Evolutionary conservation across 2,329 filamentous ascomycete species (phyloP).

Genomic region (Phyllosticta citribraziliensis): DNA sequence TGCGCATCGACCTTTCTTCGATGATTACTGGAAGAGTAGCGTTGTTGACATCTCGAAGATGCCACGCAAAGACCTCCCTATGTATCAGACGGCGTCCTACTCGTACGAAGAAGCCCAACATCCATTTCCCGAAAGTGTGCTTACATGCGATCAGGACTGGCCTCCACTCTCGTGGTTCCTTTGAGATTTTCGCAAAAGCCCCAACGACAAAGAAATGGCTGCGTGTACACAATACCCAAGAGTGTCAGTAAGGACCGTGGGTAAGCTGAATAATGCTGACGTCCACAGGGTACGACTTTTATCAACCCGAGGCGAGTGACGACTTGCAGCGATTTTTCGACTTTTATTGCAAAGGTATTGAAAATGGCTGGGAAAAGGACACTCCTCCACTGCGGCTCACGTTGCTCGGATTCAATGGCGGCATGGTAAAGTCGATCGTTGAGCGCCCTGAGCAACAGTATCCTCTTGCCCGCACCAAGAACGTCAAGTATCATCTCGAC

Average conservation of each 20-base stretch:
- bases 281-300: slow-evolving; percentile 1
- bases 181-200: slow-evolving; percentile 9
- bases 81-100: slow-evolving; percentile 14
- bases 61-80: slow-evolving; percentile 9
- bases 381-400: slow-evolving; percentile 38
- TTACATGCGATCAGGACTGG: background rate
- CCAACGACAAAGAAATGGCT: slow-evolving; percentile 16
- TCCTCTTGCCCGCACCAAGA: slow-evolving; percentile 15
- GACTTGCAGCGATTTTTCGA: slow-evolving; percentile 34
- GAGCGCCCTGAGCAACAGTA: slow-evolving; percentile 1
- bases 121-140: too few species aligned
- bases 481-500: slow-evolving; percentile 12
- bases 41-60: slow-evolving; percentile 12
- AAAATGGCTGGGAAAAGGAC: slow-evolving; percentile 38
- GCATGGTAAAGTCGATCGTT: slow-evolving; percentile 1
- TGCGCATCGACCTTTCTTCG: background rate
- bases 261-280: background rate
- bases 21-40: slow-evolving; percentile 13
- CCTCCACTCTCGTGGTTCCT: slow-evolving; percentile 14
- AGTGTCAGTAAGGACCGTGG: background rate
- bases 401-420: slow-evolving; percentile 20
- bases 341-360: slow-evolving; percentile 31
- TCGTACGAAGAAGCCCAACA: slow-evolving; percentile 1
- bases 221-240: slow-evolving; percentile 7
- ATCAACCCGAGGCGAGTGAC: slow-evolving; percentile 10